Base-by-base conservation (phyloP, 2,329 filamentous ascomycete genomes). In the Fusarium transvaalense region DNA sequence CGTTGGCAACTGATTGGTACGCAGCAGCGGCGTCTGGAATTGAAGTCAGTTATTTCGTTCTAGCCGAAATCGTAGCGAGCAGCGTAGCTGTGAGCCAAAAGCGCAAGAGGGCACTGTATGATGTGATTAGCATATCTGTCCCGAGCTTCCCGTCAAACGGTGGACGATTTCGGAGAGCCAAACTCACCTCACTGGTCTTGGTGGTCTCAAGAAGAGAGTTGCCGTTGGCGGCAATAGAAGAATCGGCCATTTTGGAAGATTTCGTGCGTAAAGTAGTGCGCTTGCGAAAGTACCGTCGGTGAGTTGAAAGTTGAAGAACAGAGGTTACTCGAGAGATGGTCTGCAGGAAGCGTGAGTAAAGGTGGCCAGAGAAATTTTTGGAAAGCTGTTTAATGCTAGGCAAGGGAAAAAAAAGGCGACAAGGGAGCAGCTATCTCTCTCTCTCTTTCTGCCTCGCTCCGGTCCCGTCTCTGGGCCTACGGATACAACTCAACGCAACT, bases 131-230 rank as follows among this genome's bases (percentile, higher is more conserved):
- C 72, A 68, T 68, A 47, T 56, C 37, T 31, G 64, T 71, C 61
- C 67, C 48, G 66, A 23, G 37, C 38, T 62, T 59, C 41, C 59
- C 48, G 60, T 39, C 50, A 45, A 45, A 39, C 17, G 51, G 50
- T 56, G 64, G 57, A 48, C 51, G 55, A 61, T 46, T 62, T 60
- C 41, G 17, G n/a, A 46, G 27, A 66, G 41, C 15, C 55, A 47
- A 48, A 73, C 83, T 59, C 74, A 85, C 85, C 85, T 80, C 81
- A 88, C 85, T 86, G 75, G 77, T 80, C 78, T 85, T 86, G 74
- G 85, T 79, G 69, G 78, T 75, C 69, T 85, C 79, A 66, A 82
- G 65, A 69, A 80, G 77, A 71, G 82, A 80, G 71, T 73, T 79
- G 76, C 83, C 84, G 78, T 85, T 86, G 78, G 78, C 76, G 75